Evolutionary conservation across 169 alveolate species (phyloP), one percentile per base, ranked within the genome.

Genomic region (Cyclospora cayetanensis): DNA sequence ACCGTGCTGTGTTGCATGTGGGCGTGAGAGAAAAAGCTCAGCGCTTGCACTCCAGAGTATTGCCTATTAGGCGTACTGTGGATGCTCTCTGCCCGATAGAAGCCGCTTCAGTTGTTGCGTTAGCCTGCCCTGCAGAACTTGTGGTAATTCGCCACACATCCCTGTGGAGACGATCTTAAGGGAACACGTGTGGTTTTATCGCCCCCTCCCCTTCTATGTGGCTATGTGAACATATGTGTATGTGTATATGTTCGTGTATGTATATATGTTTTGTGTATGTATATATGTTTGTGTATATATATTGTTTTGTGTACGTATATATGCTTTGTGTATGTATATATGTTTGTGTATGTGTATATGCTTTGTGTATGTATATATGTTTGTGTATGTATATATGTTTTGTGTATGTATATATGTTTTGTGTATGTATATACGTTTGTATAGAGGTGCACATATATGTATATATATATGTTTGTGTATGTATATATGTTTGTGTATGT

Each of bases 1-100:
- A 4, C 52, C 70, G 43, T 70, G 35, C 35, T 3, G 20, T 79
- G 70, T 74, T 82, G 79, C 77, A 7, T 41, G 90, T 82, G 41
- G 90, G 90, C 0, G 77, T 82, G 39, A 50, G 90, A 1, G 90
- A 82, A n/a, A 34, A 63, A 25, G 90, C 90, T 35, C 90, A 82
- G 90, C 90, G 90, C 29, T 60, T 82, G 55, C 90, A 82, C 55
- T 29, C 68, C 27, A 39, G 55, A 39, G 63, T 37, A 55, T 39
- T 82, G 76, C 90, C 90, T 29, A 27, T 82, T 2, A 77, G 90
- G 53, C 29, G 90, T 7, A 82, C 90, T 20, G 77, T 82, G 55
- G 90, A 82, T 22, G 90, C 90, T 9, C 63, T 82, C 63, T 82
- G 90, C 68, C 53, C 68, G 31, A 11, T 82, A 25, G 74, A 46